These are phyloP conservation scores for Hemileccinum impolitum DNA, from an alignment of 768 basidiomycete species.

Conservation along the genomic window DNA sequence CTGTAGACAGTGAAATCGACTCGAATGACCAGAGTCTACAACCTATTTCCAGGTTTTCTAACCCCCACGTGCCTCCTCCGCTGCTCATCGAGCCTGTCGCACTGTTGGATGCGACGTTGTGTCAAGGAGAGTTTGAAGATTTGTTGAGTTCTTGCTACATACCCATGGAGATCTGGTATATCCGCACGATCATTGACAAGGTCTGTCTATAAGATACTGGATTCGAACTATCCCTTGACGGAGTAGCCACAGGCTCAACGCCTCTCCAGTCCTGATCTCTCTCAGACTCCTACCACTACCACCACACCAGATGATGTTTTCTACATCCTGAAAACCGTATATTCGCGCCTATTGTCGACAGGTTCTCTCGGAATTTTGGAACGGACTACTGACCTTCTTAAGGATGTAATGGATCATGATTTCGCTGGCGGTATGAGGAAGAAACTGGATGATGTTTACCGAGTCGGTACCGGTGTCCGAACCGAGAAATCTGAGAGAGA, in stretches of 20 bases:
- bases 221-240: not conserved
- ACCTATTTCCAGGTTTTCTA: not conserved
- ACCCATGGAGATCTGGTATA: conserved; percentile 92
- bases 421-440: conserved; percentile 77
- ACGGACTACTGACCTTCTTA: conserved; percentile 57
- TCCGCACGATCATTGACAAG: conserved; percentile 82
- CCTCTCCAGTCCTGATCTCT: conserved; percentile 69
- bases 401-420: conserved; percentile 77
- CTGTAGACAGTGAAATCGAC: conserved; percentile 2
- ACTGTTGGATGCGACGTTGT: conserved; percentile 48
- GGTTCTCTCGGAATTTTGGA: conserved; percentile 62
- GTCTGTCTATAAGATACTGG: conserved; percentile 36
- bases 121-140: conserved; percentile 58
- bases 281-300: conserved; percentile 59
- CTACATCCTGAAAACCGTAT: conserved; percentile 87
- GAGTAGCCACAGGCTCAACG: conserved; percentile 68
- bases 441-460: conserved; percentile 88
- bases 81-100: conserved; percentile 9
- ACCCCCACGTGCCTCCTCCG: not conserved
- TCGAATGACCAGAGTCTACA: conserved; percentile 5
- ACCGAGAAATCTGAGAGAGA: conserved; percentile 82
- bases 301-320: conserved; percentile 93
- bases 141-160: conserved; percentile 74
- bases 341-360: conserved; percentile 73
- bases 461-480: conserved; percentile 47